phyloP scores from a whole-genome alignment of 768 basidiomycete genomes.

The Pleurotus eryngii region DNA sequence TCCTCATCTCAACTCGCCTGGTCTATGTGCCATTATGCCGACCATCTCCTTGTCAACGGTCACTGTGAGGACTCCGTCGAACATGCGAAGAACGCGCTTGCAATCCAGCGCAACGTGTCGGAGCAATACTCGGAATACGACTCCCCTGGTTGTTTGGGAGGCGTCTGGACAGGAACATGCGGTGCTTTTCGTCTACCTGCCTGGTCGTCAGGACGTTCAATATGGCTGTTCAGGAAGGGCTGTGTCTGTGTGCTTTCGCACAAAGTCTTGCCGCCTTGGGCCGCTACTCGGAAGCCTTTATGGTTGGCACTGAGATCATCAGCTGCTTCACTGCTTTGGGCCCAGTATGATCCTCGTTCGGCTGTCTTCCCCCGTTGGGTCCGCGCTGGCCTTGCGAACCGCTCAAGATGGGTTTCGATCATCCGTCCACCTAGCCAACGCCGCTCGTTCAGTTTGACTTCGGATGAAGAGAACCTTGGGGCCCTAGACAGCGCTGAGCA shows the following conservation, averaged over 20 bases:
- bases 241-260: background rate
- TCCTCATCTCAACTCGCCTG: background rate
- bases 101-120: background rate
- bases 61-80: background rate
- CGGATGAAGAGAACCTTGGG: no score
- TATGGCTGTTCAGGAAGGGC: constrained; percentile 1
- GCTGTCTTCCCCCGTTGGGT: no score
- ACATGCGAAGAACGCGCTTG: background rate
- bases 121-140: background rate
- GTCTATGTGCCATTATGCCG: background rate
- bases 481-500: no score
- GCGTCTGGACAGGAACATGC: background rate
- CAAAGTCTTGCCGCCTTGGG: background rate
- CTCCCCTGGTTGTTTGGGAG: background rate
- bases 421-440: no score
- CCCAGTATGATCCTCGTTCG: background rate
- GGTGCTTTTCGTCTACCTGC: background rate
- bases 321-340: constrained; percentile 1
- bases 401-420: no score
- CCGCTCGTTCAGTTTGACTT: no score
- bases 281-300: background rate
- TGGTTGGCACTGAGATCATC: background rate
- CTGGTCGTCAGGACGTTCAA: background rate
- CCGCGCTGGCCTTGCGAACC: no score
- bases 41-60: background rate